Base-by-base conservation (phyloP, 768 basidiomycete genomes). In the Podaxis sp. region DNA sequence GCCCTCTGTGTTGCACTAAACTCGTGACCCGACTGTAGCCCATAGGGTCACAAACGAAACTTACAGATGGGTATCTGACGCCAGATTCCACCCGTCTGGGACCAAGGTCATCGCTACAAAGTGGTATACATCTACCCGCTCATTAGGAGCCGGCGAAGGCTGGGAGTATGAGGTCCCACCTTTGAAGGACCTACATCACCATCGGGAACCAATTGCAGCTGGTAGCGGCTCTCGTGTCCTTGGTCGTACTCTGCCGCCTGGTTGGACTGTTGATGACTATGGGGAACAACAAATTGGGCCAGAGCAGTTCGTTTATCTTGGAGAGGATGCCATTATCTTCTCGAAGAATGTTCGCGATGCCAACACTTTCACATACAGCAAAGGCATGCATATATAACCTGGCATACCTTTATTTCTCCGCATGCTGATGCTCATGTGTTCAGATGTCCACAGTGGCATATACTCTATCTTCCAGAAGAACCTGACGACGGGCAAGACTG, bases 391-490 rank as follows among this genome's bases (percentile, higher is more conserved):
- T 1, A 40, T 8, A 55, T 13, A 57, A 11, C 33, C 33, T 33
- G 33, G 24, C 55, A 43, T 38, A 37, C 17, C 40, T 22, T 13
- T 9, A 19, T 12, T 33, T 15, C 57, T 4, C 3, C 13, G 7
- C 7, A 13, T 17, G 29, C 38, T 33, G 17, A 24, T 51, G 15
- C 17, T 47, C 25, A 17, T 43, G 17, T 50, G 38, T 12, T 60
- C 36, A 91, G 90, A 91, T 64, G 83, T 89, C 1, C 88, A 91
- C 69, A 71, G 68, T 25, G 90, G 90, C 0, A 89, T 90, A 15
- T 89, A 91, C 65, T 79, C 89, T 0, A 89, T 91, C 27, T 89
- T 86, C 63, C 77, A 82, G n/a, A 76, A 77, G 40, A 90, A 91
- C 68, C 63, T 90, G 37, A 90, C 87, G 0, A 82, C 81, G 0